Conservation (phyloP, 805 yeast genomes). For the Aciculoconidium aculeatum region DNA sequence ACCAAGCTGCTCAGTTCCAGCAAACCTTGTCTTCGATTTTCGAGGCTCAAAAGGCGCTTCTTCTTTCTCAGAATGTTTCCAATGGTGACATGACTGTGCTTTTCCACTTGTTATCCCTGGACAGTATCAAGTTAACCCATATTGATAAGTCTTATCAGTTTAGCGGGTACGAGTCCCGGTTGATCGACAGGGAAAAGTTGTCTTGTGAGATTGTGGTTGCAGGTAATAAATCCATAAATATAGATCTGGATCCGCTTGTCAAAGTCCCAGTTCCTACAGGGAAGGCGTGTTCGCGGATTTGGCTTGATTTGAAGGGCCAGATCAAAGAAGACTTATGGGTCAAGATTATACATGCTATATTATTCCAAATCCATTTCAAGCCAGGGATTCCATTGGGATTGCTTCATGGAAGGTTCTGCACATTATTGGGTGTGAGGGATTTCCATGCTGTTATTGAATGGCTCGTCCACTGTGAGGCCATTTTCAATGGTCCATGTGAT, state of each 20-base stretch:
- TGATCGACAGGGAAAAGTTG: conserved; percentile 59
- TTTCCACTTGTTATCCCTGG: conserved; percentile 44
- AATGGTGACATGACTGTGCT: conserved; percentile 61
- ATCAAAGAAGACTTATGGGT: conserved; percentile 60
- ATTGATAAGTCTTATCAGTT: conserved; percentile 51
- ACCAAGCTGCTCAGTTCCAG: conserved; percentile 42
- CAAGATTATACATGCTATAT: conserved; percentile 42
- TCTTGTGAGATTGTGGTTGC: conserved; percentile 57
- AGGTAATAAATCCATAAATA: conserved; percentile 5
- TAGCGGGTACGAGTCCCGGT: conserved; percentile 69
- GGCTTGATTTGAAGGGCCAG: conserved; percentile 65
- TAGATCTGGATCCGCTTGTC: conserved; percentile 1
- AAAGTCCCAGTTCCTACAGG: conserved; percentile 50
- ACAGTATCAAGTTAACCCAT: conserved; percentile 11
- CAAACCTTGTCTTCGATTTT: conserved; percentile 36
- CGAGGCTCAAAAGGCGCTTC: conserved; percentile 46
- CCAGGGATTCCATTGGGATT: conserved; percentile 28
- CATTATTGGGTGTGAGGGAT: conserved; percentile 26
- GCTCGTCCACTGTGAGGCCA: conserved; percentile 37
- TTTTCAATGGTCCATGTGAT: conserved; percentile 23
- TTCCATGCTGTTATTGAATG: conserved; percentile 26
- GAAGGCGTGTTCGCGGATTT: conserved; percentile 56
- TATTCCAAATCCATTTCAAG: conserved; percentile 27
- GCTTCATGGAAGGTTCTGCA: conserved; percentile 21
- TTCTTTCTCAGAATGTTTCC: conserved; percentile 49